A percentile compares a stretch with the other conserved stretches of the same genome.
Conservation (phyloP, 2,329 filamentous ascomycete species). For the Talaromyces sp. region DNA sequence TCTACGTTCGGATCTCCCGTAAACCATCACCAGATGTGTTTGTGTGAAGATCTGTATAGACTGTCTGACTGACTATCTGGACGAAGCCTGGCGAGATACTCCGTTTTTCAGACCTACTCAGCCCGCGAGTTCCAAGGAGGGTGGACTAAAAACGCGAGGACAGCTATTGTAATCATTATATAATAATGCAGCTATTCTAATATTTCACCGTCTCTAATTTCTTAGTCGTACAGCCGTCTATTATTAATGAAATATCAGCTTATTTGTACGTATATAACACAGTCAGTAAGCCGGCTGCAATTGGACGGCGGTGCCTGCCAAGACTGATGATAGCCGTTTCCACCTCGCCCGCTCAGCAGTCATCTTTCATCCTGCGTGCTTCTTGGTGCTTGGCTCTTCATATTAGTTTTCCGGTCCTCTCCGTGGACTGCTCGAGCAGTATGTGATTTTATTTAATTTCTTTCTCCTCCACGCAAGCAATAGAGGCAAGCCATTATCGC, state of each 20-base stretch:
- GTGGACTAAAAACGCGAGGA: constrained; percentile 55
- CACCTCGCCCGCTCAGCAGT: background rate
- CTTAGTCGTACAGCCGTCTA: background rate
- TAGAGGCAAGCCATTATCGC: constrained; percentile 7
- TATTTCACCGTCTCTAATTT: background rate
- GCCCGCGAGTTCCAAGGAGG: constrained; percentile 43
- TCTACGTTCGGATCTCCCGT: background rate
- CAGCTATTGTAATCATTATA: constrained; percentile 23
- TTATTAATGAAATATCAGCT: background rate
- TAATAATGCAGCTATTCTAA: background rate
- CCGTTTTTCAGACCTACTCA: constrained; percentile 52
- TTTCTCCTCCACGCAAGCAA: background rate
- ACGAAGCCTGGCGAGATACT: constrained; percentile 27
- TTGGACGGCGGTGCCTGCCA: background rate
- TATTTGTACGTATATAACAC: background rate
- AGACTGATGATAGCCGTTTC: background rate
- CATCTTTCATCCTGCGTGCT: background rate
- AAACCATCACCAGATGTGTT: constrained; percentile 5
- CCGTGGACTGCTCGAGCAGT: background rate
- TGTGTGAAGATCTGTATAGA: constrained; percentile 1
- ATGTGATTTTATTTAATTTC: background rate
- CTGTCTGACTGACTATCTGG: background rate
- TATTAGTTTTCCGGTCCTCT: background rate
- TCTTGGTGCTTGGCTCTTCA: background rate
- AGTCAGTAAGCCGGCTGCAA: background rate